Conservation (phyloP, 345 rosid genomes). For the Anacardium occidentale region DNA sequence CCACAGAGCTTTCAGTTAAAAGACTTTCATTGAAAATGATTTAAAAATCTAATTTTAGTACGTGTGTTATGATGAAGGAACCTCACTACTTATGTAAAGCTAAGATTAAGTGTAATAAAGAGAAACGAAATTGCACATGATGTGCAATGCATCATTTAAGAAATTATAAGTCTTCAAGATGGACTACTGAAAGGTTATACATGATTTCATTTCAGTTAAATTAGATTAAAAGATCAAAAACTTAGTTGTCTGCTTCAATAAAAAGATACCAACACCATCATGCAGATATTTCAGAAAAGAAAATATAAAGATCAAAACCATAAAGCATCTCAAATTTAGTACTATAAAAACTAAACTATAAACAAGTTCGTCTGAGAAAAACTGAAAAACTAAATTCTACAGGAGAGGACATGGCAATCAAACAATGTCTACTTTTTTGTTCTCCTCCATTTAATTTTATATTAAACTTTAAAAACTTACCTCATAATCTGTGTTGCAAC, state of each 20-base stretch:
- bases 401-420: neutral
- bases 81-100: conserved; percentile 34
- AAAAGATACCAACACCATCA: conserved; percentile 4
- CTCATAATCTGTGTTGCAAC: neutral
- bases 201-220: neutral
- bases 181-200: neutral
- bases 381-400: neutral
- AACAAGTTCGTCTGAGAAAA: neutral
- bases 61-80: conserved; percentile 27
- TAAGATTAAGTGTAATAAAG: conserved; percentile 33
- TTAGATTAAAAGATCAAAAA: neutral
- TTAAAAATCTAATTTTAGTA: conserved; percentile 22
- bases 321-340: conserved; percentile 14
- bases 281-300: conserved; percentile 8
- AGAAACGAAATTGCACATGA: conserved; percentile 17
- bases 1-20: conserved; percentile 33
- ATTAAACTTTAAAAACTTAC: neutral
- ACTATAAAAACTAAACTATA: conserved; percentile 1
- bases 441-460: neutral
- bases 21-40: conserved; percentile 31
- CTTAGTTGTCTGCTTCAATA: conserved; percentile 1
- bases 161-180: neutral
- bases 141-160: conserved; percentile 3
- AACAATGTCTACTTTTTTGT: neutral
- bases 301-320: conserved; percentile 4